A percentile compares a stretch with the other conserved stretches of the same genome.
These are phyloP conservation scores for Prunella vulgaris DNA, from an alignment of 257 asterid species.

Conservation along the genomic window DNA sequence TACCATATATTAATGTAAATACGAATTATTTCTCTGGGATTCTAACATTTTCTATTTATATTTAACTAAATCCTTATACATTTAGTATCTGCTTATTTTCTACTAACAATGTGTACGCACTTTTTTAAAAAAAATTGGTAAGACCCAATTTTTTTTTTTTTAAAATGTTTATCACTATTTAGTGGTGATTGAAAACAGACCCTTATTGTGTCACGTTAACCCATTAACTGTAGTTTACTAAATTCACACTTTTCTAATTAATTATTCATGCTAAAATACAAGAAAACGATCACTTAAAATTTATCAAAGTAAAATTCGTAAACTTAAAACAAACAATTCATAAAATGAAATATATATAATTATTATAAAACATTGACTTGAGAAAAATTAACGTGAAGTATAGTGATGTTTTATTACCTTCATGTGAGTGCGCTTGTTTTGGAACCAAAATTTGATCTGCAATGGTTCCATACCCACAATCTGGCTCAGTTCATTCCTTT, in stretches of 20 bases:
- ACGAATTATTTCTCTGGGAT: neutral
- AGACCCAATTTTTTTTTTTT: too few relatives aligned
- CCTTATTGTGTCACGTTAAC: too few relatives aligned
- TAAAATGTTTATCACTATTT: too few relatives aligned
- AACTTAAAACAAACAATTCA: too few relatives aligned
- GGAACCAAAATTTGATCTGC: conserved; percentile 49
- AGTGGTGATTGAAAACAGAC: too few relatives aligned
- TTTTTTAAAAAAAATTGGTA: too few relatives aligned
- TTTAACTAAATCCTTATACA: neutral
- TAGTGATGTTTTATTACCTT: conserved; percentile 23
- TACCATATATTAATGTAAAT: neutral
- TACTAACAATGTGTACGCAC: too few relatives aligned
- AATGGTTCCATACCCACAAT: conserved; percentile 31
- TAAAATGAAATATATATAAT: too few relatives aligned
- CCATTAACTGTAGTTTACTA: neutral
- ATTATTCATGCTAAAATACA: neutral
- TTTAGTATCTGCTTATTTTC: too few relatives aligned
- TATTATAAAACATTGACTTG: neutral
- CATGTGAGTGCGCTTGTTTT: conserved; percentile 40
- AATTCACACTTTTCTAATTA: neutral
- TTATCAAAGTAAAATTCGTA: too few relatives aligned
- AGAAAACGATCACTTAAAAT: neutral
- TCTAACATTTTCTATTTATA: neutral
- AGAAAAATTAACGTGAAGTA: neutral
- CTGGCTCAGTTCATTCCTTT: conserved; percentile 23